Base-by-base conservation (phyloP, 2,329 filamentous ascomycete species). In the Ceratocystis eucalypticola region DNA sequence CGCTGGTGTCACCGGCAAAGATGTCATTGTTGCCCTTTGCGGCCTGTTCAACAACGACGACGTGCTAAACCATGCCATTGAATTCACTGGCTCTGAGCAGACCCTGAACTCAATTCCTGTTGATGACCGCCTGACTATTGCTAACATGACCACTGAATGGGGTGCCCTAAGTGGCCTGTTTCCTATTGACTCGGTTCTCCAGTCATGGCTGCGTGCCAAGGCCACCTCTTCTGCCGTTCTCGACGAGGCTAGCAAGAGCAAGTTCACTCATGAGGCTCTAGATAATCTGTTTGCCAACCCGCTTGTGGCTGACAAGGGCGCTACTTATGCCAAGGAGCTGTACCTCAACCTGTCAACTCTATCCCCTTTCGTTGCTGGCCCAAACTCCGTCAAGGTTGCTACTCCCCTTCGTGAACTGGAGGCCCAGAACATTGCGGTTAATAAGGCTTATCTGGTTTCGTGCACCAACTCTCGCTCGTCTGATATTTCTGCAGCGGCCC, bases 1-100 rank as follows among this genome's bases (percentile, higher is more conserved):
- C 0, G 77, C 79, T 0, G 92, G 92, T 10, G 91, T 96, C 0
- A 91, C 88, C 0, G 93, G 91, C 37, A 97, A 99, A 76, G 94
- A 97, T 74, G 88, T 96, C 12, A 97, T 97, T 70, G 83, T 96
- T 30, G 89, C 91, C 0, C 81, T 97, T 0, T 95, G 90, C 71
- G 89, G 88, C 0, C 77, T 96, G 0, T 95, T 97, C 78, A 88
- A 89, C 76, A 84, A 88, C 65, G 88, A 91, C 70, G 90, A 96
- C 57, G 93, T 96, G 0, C 80, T 96, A 15, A 97, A 97, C 76
- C 91, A 96, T 73, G 85, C 85, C 4, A 86, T 97, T 68, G 93
- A 97, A 73, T 96, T 96, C 72, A 85, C 84, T 0, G 93, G 92
- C 12, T 85, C 86, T 0, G 85, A 90, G 69, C 80, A 91, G 73